Evolutionary conservation across 2,329 filamentous ascomycete species (phyloP).

Genomic region (Colletotrichum tofieldiae): DNA sequence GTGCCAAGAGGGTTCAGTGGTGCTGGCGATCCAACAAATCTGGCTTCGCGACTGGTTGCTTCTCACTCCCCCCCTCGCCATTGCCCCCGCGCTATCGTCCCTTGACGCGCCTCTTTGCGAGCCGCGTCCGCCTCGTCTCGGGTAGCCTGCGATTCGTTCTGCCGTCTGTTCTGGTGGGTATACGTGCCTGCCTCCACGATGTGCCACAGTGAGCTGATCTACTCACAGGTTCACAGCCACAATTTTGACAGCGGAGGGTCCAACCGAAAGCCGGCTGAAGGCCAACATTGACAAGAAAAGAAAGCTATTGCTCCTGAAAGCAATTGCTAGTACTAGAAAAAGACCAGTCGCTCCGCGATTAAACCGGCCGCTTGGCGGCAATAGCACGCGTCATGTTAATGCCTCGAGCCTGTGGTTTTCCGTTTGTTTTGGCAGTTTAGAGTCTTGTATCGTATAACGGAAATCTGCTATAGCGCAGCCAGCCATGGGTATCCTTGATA

Average conservation of each 20-base stretch:
- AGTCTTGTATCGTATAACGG: constrained; percentile 45
- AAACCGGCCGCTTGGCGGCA: constrained; percentile 30
- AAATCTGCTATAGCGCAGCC: constrained; percentile 38
- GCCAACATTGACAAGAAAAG: constrained; percentile 6
- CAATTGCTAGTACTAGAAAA: neutral
- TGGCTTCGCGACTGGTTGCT: constrained; percentile 29
- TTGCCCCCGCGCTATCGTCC: constrained; percentile 15
- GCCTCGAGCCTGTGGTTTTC: constrained; percentile 32
- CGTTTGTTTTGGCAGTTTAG: constrained; percentile 24
- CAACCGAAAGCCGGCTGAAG: constrained; percentile 23
- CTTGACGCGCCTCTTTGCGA: constrained; percentile 33
- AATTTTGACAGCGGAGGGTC: neutral
- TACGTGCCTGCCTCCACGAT: neutral
- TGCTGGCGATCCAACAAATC: constrained; percentile 30
- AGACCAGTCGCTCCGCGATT: constrained; percentile 30
- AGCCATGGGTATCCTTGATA: constrained; percentile 37
- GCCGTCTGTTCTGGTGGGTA: constrained; percentile 1
- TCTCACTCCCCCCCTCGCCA: constrained; percentile 22
- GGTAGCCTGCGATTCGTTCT: constrained; percentile 22
- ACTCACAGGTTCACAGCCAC: constrained; percentile 3
- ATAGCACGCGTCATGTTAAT: constrained; percentile 48
- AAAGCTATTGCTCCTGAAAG: constrained; percentile 2
- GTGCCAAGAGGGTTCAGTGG: constrained; percentile 30
- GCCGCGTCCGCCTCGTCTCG: constrained; percentile 37
- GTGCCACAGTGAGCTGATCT: constrained; percentile 28